phyloP scores from a whole-genome alignment of 2,329 filamentous ascomycete species.

The Cytospora mali region DNA sequence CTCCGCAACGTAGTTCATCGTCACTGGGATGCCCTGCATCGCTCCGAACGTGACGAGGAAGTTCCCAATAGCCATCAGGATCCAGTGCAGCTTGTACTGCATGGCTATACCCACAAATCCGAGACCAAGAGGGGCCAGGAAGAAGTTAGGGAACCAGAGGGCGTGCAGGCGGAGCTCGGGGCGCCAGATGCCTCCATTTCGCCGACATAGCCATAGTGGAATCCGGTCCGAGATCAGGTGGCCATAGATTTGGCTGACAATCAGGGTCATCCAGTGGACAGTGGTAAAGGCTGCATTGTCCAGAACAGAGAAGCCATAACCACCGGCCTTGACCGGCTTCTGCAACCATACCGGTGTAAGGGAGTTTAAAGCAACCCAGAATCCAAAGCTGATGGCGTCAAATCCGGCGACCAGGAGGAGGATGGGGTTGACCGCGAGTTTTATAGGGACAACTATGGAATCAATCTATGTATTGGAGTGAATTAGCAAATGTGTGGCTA shows the following conservation, averaged over 20 bases:
- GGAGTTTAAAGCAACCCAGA: constrained; percentile 47
- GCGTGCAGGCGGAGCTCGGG: constrained; percentile 43
- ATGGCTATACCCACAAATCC: constrained; percentile 43
- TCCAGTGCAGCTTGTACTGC: constrained; percentile 45
- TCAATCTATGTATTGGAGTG: constrained; percentile 18
- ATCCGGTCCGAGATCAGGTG: constrained; percentile 43
- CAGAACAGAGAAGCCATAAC: constrained; percentile 46
- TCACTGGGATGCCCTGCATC: constrained; percentile 37
- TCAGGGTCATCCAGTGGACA: constrained; percentile 44
- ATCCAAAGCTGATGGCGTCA: constrained; percentile 46
- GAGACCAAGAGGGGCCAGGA: constrained; percentile 39
- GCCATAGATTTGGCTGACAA: constrained; percentile 40
- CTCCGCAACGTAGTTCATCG: constrained; percentile 38
- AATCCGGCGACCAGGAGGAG: constrained; percentile 43
- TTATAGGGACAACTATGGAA: constrained; percentile 32
- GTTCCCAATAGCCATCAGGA: constrained; percentile 43
- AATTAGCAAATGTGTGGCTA: too few species aligned
- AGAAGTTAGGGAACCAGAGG: constrained; percentile 36
- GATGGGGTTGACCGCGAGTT: constrained; percentile 39
- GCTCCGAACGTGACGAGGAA: constrained; percentile 44
- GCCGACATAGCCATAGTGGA: constrained; percentile 38
- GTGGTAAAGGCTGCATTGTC: constrained; percentile 45
- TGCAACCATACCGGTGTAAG: constrained; percentile 44
- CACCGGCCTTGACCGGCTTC: constrained; percentile 39
- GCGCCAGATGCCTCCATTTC: constrained; percentile 39